Evolutionary conservation across 2,329 filamentous ascomycete species (phyloP).

Genomic region (Phialophora chinensis): DNA sequence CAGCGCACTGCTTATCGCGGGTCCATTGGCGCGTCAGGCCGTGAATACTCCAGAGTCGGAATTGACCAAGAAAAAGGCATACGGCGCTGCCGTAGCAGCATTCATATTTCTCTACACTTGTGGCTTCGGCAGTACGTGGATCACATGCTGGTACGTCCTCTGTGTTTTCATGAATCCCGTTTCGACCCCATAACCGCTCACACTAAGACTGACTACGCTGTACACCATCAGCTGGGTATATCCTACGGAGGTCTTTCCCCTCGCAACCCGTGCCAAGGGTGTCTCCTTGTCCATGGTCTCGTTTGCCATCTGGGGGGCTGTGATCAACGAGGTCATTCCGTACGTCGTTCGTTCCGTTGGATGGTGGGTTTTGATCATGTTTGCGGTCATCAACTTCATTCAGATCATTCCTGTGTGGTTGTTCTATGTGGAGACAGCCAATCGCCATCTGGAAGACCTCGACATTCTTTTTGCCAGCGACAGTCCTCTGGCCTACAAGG

Average conservation of each 20-base stretch:
- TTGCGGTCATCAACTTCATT: constrained; percentile 43
- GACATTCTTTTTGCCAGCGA: constrained; percentile 42
- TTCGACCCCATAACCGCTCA: too few relatives aligned
- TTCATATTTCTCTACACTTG: constrained; percentile 41
- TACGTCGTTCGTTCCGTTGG: constrained; percentile 44
- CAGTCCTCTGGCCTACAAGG: constrained; percentile 40
- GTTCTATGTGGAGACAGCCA: constrained; percentile 47
- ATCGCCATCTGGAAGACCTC: constrained; percentile 46
- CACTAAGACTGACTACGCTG: too few relatives aligned
- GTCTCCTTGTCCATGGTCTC: constrained; percentile 40
- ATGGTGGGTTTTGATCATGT: constrained; percentile 45
- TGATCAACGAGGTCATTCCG: constrained; percentile 45
- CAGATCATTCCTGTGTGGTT: constrained; percentile 44
- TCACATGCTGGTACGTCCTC: constrained; percentile 40
- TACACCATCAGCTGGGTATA: constrained; percentile 36
- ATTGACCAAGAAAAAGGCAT: constrained; percentile 31
- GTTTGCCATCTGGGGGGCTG: constrained; percentile 42
- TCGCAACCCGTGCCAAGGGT: constrained; percentile 39
- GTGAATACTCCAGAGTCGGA: constrained; percentile 31
- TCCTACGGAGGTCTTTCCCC: constrained; percentile 39
- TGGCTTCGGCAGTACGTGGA: constrained; percentile 41
- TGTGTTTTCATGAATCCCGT: too few relatives aligned
- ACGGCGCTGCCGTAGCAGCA: constrained; percentile 37
- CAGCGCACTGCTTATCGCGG: constrained; percentile 48
- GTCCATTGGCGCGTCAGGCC: constrained; percentile 40